Evolutionary conservation across 106 monocot genomes (phyloP).

Genomic region (Platanthera guangdongensis): DNA sequence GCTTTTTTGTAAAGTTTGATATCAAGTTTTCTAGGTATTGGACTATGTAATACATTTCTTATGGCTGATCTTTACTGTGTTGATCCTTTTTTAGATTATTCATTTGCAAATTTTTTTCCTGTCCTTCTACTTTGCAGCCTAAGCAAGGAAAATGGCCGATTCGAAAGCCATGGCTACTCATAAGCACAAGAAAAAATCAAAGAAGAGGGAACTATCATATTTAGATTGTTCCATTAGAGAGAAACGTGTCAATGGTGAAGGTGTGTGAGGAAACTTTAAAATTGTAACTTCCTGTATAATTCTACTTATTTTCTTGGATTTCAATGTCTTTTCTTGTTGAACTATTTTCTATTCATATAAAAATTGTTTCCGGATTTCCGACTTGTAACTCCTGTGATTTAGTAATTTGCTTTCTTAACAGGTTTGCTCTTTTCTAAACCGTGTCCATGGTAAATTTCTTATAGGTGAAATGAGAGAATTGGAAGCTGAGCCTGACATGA

Average conservation of each 20-base stretch:
- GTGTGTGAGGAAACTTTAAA: conserved; percentile 6
- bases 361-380: neutral
- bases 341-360: neutral
- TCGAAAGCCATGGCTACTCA: neutral
- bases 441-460: neutral
- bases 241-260: conserved; percentile 2
- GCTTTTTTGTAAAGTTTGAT: conserved; percentile 3
- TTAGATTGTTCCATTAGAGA: conserved; percentile 1
- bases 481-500: conserved; percentile 16
- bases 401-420: neutral
- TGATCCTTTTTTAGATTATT: neutral
- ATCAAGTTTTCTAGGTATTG: neutral
- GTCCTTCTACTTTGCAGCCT: neutral
- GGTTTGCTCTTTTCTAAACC: neutral
- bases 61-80: neutral
- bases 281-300: neutral
- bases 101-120: neutral
- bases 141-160: conserved; percentile 3
- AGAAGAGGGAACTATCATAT: conserved; percentile 10
- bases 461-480: conserved; percentile 2
- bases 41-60: neutral
- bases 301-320: neutral
- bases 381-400: neutral
- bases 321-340: neutral
- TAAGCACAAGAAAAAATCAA: conserved; percentile 15